Percentiles rank a stretch among this genome's conserved stretches.
Evolutionary conservation across 2,329 filamentous ascomycete species (phyloP).

Genomic region (Aspergillus transmontanensis): DNA sequence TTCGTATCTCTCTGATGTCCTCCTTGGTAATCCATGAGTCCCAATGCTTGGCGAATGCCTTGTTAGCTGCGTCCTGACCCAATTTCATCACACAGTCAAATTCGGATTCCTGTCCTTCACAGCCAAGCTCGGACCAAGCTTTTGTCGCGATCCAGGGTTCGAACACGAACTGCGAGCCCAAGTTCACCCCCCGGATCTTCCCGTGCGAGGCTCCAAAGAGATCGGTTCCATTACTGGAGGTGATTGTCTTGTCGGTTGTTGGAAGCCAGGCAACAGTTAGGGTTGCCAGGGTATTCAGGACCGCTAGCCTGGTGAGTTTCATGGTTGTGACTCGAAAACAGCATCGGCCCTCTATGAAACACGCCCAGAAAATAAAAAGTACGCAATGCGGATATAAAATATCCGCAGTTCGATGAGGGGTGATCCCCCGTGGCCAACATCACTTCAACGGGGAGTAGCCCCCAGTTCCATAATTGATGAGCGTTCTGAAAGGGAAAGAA

Average conservation of each 20-base stretch:
- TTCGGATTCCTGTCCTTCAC: slow-evolving; percentile 50
- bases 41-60: slow-evolving; percentile 56
- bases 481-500: not conserved
- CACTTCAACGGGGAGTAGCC: not conserved
- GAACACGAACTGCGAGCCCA: slow-evolving; percentile 55
- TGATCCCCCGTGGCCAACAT: not conserved
- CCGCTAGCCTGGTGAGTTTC: not conserved
- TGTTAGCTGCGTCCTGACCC: slow-evolving; percentile 51
- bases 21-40: slow-evolving; percentile 51
- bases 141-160: slow-evolving; percentile 57
- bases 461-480: not conserved
- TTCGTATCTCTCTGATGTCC: slow-evolving; percentile 55
- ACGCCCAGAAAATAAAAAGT: not conserved
- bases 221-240: slow-evolving; percentile 25
- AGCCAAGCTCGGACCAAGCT: slow-evolving; percentile 54
- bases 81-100: slow-evolving; percentile 57
- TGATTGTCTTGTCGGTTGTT: slow-evolving; percentile 27
- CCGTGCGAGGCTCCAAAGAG: slow-evolving; percentile 23
- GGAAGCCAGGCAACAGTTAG: slow-evolving; percentile 28
- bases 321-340: not conserved
- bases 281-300: not conserved
- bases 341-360: not conserved
- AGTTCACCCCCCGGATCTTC: slow-evolving; percentile 60
- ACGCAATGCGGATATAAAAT: not conserved
- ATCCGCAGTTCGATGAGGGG: not conserved